These are phyloP conservation scores for Allantophomopsis cytisporea DNA, from an alignment of 2,329 filamentous ascomycete genomes.

Conservation along the genomic window DNA sequence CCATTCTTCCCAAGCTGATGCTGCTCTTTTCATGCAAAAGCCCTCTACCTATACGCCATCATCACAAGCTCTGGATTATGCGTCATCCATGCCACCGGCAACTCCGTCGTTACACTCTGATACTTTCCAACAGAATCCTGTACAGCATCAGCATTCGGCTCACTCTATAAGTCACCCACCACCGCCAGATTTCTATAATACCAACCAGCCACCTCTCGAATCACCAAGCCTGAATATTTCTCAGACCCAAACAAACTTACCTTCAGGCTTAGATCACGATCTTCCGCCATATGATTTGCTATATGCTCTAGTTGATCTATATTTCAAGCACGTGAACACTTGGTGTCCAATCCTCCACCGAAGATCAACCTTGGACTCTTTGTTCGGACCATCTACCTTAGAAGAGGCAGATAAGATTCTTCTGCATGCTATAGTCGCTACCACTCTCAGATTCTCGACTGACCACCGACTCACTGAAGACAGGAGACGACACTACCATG, in stretches of 20 bases:
- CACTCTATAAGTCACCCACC: conserved; percentile 4
- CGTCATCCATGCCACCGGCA: conserved; percentile 24
- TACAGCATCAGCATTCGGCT: conserved; percentile 17
- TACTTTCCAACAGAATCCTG: conserved; percentile 26
- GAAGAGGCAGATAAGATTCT: conserved; percentile 75
- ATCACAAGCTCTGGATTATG: conserved; percentile 35
- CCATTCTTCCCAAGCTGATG: conserved; percentile 41
- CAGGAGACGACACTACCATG: conserved; percentile 61
- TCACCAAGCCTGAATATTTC: conserved; percentile 43
- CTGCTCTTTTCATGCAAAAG: conserved; percentile 48
- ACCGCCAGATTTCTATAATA: conserved; percentile 18
- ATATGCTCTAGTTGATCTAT: conserved; percentile 60
- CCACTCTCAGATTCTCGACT: conserved; percentile 71
- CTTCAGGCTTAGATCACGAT: conserved; percentile 39
- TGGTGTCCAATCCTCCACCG: conserved; percentile 89
- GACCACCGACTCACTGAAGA: conserved; percentile 64
- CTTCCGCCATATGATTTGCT: conserved; percentile 64
- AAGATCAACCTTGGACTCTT: conserved; percentile 63
- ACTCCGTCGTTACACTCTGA: conserved; percentile 31
- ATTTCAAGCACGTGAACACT: conserved; percentile 69
- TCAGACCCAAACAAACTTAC: conserved; percentile 28
- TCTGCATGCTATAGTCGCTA: conserved; percentile 79
- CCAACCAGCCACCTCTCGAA: conserved; percentile 28
- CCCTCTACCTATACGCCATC: conserved; percentile 32
- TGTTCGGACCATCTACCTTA: conserved; percentile 65